A percentile compares a stretch with the other conserved stretches of the same genome.
phyloP scores from a whole-genome alignment of 805 yeast species.

The Komagataella populi region DNA sequence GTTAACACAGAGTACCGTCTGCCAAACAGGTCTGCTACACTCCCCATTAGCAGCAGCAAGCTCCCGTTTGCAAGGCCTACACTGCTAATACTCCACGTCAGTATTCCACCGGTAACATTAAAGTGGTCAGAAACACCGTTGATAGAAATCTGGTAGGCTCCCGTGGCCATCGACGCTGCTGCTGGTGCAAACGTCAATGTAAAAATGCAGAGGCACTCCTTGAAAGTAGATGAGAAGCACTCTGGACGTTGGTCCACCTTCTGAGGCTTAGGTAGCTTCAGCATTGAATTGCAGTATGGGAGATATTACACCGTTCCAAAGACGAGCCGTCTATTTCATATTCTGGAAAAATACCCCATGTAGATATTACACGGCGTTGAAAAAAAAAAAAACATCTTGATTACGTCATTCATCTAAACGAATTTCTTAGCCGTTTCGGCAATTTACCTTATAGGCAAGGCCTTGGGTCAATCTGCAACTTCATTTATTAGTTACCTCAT shows the following conservation, averaged over 20 bases:
- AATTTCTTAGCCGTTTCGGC: neutral
- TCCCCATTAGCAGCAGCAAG: constrained; percentile 21
- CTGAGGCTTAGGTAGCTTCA: neutral
- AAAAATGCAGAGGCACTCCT: constrained; percentile 17
- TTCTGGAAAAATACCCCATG: no score
- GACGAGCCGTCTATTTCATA: no score
- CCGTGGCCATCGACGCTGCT: constrained; percentile 17
- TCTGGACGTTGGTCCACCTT: constrained; percentile 11
- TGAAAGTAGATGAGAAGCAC: constrained; percentile 13
- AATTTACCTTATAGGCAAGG: neutral
- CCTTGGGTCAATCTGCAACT: neutral
- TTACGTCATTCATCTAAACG: neutral
- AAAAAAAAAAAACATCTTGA: neutral
- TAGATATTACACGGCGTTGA: neutral
- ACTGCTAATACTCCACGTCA: constrained; percentile 25
- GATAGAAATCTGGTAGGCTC: constrained; percentile 19
- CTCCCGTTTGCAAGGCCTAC: constrained; percentile 22
- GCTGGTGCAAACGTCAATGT: constrained; percentile 19
- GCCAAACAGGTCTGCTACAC: constrained; percentile 24
- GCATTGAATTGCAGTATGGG: neutral
- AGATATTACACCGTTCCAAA: no score
- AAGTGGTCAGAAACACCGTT: constrained; percentile 16
- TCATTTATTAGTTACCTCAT: neutral
- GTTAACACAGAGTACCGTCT: constrained; percentile 16
- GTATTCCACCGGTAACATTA: constrained; percentile 18